Conservation (phyloP, 805 yeast genomes). For the Saccharomyces eubayanus region DNA sequence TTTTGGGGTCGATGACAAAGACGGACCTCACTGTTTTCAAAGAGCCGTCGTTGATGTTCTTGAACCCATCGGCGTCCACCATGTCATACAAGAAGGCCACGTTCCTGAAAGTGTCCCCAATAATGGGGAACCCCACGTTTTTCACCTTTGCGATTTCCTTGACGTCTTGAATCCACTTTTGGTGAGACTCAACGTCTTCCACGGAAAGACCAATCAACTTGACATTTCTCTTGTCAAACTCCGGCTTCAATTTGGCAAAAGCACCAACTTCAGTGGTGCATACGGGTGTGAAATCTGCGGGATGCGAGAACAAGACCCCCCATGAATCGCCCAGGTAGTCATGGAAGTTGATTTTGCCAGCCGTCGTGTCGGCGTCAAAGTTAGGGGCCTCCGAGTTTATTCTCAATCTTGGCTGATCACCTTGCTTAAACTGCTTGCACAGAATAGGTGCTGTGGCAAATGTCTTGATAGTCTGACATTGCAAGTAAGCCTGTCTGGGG, state of each 20-base stretch:
- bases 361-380: slow-evolving; percentile 74
- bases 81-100: slow-evolving; percentile 78
- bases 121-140: slow-evolving; percentile 77
- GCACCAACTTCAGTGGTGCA: slow-evolving; percentile 96
- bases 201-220: slow-evolving; percentile 88
- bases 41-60: slow-evolving; percentile 62
- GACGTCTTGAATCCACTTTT: slow-evolving; percentile 83
- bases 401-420: slow-evolving; percentile 54
- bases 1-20: slow-evolving; percentile 81
- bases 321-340: slow-evolving; percentile 78
- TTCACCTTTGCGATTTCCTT: slow-evolving; percentile 71
- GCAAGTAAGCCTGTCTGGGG: neutral
- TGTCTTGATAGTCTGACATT: neutral
- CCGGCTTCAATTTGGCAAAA: slow-evolving; percentile 80
- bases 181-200: slow-evolving; percentile 71
- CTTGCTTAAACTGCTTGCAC: slow-evolving; percentile 34
- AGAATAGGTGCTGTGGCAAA: neutral
- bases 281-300: slow-evolving; percentile 94
- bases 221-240: slow-evolving; percentile 75
- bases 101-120: slow-evolving; percentile 79
- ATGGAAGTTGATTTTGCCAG: slow-evolving; percentile 80
- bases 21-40: slow-evolving; percentile 89
- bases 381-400: slow-evolving; percentile 84
- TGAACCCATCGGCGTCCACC: slow-evolving; percentile 80
- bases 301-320: slow-evolving; percentile 87